phyloP scores from a whole-genome alignment of 331 rosid species.

The Cydonia oblonga region DNA sequence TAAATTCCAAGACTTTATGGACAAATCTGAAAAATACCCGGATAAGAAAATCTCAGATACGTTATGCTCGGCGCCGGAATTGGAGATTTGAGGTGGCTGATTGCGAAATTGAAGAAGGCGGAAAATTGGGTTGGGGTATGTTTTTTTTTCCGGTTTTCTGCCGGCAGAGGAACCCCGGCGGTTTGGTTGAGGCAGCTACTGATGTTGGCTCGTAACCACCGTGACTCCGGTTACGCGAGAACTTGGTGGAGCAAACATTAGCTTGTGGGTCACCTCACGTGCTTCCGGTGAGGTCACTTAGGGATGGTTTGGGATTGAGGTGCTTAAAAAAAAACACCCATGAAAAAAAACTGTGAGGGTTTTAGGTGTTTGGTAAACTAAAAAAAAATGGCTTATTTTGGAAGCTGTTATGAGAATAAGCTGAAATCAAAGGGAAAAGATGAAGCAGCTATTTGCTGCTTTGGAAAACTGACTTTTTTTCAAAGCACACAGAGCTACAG shows the following conservation, averaged over 20 bases:
- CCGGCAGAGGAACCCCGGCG: not conserved
- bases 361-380: no score
- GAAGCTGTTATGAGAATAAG: no score
- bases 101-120: not conserved
- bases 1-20: not conserved
- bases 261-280: conserved; percentile 41
- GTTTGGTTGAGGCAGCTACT: not conserved
- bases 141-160: not conserved
- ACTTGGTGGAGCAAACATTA: not conserved
- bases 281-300: conserved; percentile 38
- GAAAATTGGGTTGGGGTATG: not conserved
- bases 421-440: no score
- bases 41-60: conserved; percentile 8
- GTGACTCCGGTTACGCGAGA: not conserved
- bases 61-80: not conserved
- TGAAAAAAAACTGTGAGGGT: no score
- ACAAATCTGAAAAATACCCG: conserved; percentile 16
- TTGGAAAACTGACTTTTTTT: no score
- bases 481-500: no score
- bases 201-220: conserved; percentile 1
- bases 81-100: not conserved
- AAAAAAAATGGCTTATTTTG: no score
- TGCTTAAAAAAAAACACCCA: no score
- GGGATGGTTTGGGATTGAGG: no score
- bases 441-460: no score